Base-by-base conservation (phyloP, 768 basidiomycete genomes). In the Rubroboletus pulcherrimus region DNA sequence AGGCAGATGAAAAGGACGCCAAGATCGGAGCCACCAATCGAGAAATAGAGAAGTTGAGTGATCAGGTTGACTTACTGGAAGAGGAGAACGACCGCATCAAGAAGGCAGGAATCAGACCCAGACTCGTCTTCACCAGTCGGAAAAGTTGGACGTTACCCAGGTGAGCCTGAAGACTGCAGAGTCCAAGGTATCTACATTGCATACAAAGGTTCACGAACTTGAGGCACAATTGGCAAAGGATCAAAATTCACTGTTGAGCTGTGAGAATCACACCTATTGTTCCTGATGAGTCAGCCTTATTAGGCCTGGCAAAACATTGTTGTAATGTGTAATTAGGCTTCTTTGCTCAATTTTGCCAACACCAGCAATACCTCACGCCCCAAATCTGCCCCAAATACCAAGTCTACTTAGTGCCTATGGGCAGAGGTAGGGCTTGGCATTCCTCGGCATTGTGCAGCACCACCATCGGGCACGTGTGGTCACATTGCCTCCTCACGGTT, bases 21-120 rank as follows among this genome's bases (percentile, higher is more conserved):
- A 89, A 94, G 69, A 80, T 93, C 39, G 80, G 86, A 49, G 75
- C 78, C 17, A 77, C 90, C 40, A 90, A 89, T 61, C 75, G 81
- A 41, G 88, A 94, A 41, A 84, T 96, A 24, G 86, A 93, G 66
- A 83, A 80, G 56, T 81, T 96, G 43, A 83, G 91, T 6, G 86
- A 91, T 57, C 83, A 86, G 51, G 81, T 97, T 8, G 93, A 89
- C 70, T 75, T 83, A 42, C 80, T 96, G 1, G 96, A 98, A 66
- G 92, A n/a, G n/a, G n/a, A 93, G 65, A 82, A 86, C 51, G 92
- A 95, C 58, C 77, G 82, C 31, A 68, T 89, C 48, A 84, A 80
- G 65, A 89, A 92, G 62, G 88, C 91, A 94, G n/a, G n/a, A n/a
- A n/a, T n/a, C n/a, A n/a, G 71, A 91, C 90, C 0, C 96, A 98